Conservation (phyloP, 495 filamentous ascomycete species). For the Friedmanniomyces endolithicus region DNA sequence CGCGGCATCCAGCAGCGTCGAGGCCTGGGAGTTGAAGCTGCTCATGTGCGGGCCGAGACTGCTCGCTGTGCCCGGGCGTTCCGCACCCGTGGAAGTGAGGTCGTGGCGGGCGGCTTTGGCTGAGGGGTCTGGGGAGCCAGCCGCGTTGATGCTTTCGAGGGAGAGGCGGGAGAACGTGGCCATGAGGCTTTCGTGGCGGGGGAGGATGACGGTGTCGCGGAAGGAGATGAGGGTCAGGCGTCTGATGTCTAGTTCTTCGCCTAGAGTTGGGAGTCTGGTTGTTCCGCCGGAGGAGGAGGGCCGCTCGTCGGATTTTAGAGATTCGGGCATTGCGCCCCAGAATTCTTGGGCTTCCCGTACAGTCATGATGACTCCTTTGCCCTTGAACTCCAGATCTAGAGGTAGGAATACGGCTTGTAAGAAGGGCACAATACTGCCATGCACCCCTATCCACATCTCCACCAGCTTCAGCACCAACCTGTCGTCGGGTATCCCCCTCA, state of each 20-base stretch:
- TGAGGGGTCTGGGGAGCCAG: slow-evolving; percentile 35
- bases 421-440: slow-evolving; percentile 80
- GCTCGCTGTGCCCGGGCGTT: slow-evolving; percentile 55
- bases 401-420: slow-evolving; percentile 94
- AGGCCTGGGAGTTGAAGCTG: slow-evolving; percentile 63
- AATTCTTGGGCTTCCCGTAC: slow-evolving; percentile 70
- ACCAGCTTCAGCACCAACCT: slow-evolving; percentile 73
- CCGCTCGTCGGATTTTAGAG: slow-evolving; percentile 14
- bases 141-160: slow-evolving; percentile 64
- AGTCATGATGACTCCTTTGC: slow-evolving; percentile 63
- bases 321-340: slow-evolving; percentile 53
- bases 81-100: slow-evolving; percentile 16
- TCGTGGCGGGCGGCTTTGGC: slow-evolving; percentile 15
- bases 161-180: slow-evolving; percentile 81
- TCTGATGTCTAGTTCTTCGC: slow-evolving; percentile 66
- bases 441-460: slow-evolving; percentile 86
- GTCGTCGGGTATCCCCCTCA: slow-evolving; percentile 67
- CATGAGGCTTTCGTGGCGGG: slow-evolving; percentile 73
- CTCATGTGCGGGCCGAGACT: slow-evolving; percentile 57
- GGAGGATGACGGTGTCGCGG: slow-evolving; percentile 75
- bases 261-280: slow-evolving; percentile 27
- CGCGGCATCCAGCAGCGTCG: slow-evolving; percentile 49
- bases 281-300: slow-evolving; percentile 6
- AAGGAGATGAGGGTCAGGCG: slow-evolving; percentile 80
- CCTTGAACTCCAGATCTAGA: slow-evolving; percentile 85